A percentile compares a stretch with the other conserved stretches of the same genome.
Conservation (phyloP, 2,329 filamentous ascomycete species). For the Scedosporium boydii region DNA sequence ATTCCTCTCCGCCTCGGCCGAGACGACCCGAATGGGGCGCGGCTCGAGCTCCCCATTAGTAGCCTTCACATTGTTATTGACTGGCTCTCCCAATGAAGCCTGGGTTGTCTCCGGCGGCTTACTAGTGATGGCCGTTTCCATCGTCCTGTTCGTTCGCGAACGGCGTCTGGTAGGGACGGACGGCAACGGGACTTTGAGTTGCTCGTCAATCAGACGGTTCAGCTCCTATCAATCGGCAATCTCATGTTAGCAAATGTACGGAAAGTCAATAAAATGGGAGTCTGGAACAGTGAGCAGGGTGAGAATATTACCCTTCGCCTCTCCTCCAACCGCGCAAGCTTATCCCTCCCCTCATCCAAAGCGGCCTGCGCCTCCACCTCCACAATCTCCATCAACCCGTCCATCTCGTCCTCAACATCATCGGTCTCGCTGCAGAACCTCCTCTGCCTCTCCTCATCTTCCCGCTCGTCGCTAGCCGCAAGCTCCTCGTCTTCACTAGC, state of each 20-base stretch:
- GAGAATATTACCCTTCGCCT: conserved; percentile 17
- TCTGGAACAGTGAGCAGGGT: background rate
- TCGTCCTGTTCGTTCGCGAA: background rate
- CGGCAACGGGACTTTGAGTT: conserved; percentile 24
- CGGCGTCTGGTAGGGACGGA: conserved; percentile 13
- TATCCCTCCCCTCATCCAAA: conserved; percentile 21
- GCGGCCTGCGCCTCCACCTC: conserved; percentile 20
- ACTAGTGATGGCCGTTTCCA: conserved; percentile 6
- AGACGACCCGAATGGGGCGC: background rate
- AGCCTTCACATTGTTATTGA: conserved; percentile 8
- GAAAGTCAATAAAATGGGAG: background rate
- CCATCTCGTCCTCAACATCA: conserved; percentile 24
- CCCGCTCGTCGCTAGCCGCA: conserved; percentile 6
- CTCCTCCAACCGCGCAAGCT: conserved; percentile 22
- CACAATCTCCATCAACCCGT: conserved; percentile 22
- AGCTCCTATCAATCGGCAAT: conserved; percentile 22
- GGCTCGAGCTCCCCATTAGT: background rate
- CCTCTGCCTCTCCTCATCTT: conserved; percentile 21
- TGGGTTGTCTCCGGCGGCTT: conserved; percentile 5
- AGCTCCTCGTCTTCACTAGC: conserved; percentile 8
- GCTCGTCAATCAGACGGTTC: conserved; percentile 31
- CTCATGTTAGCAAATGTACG: background rate
- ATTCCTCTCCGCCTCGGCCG: background rate
- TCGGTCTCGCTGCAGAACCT: conserved; percentile 19
- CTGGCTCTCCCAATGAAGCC: background rate